These are phyloP conservation scores for Ustilago curta DNA, from an alignment of 1,284 basidiomycete genomes.

Conservation along the genomic window DNA sequence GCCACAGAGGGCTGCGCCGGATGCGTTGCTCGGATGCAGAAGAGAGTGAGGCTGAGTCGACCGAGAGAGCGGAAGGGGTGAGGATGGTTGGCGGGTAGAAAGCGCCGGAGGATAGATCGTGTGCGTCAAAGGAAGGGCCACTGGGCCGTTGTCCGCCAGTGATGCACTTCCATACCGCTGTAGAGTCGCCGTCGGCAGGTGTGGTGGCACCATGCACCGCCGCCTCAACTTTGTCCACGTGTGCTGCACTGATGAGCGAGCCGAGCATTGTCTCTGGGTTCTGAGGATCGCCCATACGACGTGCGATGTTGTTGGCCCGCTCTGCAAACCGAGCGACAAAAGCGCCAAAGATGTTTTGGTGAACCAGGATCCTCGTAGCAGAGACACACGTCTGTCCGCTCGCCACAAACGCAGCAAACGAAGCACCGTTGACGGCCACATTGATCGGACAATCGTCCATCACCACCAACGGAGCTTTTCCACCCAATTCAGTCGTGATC, in stretches of 20 bases:
- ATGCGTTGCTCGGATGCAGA: conserved; percentile 52
- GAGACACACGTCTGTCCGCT: conserved; percentile 75
- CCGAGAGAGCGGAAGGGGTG: conserved; percentile 50
- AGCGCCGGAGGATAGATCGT: conserved; percentile 77
- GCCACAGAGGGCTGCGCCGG: conserved; percentile 75
- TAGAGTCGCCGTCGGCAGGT: background rate
- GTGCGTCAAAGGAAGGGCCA: conserved; percentile 76
- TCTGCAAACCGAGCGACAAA: conserved; percentile 77
- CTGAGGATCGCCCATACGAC: conserved; percentile 79
- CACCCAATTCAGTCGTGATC: conserved; percentile 74
- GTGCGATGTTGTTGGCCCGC: conserved; percentile 76
- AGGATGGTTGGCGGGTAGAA: conserved; percentile 84
- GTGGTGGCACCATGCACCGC: conserved; percentile 73
- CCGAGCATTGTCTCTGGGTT: conserved; percentile 81
- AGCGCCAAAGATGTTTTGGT: conserved; percentile 75
- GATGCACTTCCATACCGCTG: conserved; percentile 72
- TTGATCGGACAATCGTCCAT: conserved; percentile 80
- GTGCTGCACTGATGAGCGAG: conserved; percentile 77
- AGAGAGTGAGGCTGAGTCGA: background rate
- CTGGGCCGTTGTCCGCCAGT: conserved; percentile 77
- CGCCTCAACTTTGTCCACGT: conserved; percentile 76
- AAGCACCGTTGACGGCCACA: conserved; percentile 80
- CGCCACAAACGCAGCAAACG: conserved; percentile 84
- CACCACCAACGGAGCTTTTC: conserved; percentile 79
- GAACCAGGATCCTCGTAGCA: conserved; percentile 36